Conservation (phyloP, 140 eudicot species). For the Flaveria floridana region DNA sequence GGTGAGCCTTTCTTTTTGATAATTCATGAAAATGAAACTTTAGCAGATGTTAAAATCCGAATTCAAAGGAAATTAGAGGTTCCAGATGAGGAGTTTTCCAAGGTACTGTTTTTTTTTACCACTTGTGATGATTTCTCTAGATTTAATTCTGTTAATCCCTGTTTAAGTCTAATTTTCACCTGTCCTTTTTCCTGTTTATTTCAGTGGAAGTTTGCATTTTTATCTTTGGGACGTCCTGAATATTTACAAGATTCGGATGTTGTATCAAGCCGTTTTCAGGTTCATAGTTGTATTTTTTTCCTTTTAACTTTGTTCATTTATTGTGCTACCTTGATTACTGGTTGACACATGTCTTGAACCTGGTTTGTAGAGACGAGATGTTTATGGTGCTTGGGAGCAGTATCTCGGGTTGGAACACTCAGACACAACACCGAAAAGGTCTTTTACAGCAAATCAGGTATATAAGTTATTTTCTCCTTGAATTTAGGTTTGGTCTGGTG, state of each 20-base stretch:
- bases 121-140: neutral
- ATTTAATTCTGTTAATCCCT: neutral
- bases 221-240: constrained; percentile 73
- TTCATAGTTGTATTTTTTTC: constrained; percentile 11
- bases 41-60: constrained; percentile 64
- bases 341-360: constrained; percentile 17
- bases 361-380: constrained; percentile 53
- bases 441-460: constrained; percentile 76
- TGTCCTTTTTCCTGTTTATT: constrained; percentile 6
- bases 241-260: constrained; percentile 68
- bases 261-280: constrained; percentile 81
- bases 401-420: constrained; percentile 83
- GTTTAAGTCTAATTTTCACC: neutral
- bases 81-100: constrained; percentile 76
- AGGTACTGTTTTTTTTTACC: constrained; percentile 39
- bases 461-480: neutral
- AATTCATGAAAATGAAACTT: constrained; percentile 67
- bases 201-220: constrained; percentile 85
- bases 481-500: constrained; percentile 1
- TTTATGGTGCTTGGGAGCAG: constrained; percentile 89
- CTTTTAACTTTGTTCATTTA: neutral
- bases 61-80: constrained; percentile 66
- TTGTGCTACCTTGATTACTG: neutral
- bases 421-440: constrained; percentile 66
- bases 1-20: constrained; percentile 84